phyloP scores from a whole-genome alignment of 805 yeast species.

The Tetrapisispora pingtungensis region DNA sequence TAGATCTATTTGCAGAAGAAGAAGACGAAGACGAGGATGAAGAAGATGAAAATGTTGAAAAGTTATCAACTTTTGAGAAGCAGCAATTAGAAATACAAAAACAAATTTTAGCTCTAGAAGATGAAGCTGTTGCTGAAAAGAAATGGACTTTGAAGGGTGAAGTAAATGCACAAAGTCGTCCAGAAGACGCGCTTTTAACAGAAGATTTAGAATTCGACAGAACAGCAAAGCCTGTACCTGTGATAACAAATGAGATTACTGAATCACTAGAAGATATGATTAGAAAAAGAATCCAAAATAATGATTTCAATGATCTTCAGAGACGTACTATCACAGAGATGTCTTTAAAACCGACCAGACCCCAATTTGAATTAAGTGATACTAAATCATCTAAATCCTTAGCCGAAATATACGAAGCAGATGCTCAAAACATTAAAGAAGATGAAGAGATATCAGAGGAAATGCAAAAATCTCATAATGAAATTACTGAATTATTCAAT shows the following conservation, averaged over 20 bases:
- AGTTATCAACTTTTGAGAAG: constrained; percentile 66
- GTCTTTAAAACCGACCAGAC: constrained; percentile 42
- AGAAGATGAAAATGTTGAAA: constrained; percentile 19
- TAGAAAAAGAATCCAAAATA: constrained; percentile 64
- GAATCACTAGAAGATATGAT: constrained; percentile 83
- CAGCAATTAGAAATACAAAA: constrained; percentile 68
- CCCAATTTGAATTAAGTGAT: constrained; percentile 61
- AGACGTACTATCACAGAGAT: constrained; percentile 60
- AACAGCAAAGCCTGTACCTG: constrained; percentile 91
- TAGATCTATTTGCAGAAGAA: constrained; percentile 47
- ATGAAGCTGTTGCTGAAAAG: constrained; percentile 81
- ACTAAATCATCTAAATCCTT: constrained; percentile 77
- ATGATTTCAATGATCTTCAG: constrained; percentile 76
- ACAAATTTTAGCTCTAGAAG: constrained; percentile 72
- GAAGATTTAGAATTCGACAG: constrained; percentile 86
- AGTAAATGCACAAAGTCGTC: constrained; percentile 70
- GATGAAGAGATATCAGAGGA: constrained; percentile 50
- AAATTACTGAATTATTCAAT: constrained; percentile 56
- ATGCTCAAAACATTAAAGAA: constrained; percentile 45
- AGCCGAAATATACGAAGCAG: constrained; percentile 89
- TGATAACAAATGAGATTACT: constrained; percentile 80
- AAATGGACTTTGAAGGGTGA: constrained; percentile 95
- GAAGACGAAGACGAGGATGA: constrained; percentile 18
- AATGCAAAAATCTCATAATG: constrained; percentile 63
- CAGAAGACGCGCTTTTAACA: constrained; percentile 70